phyloP scores from a whole-genome alignment of 192 early-diverging fungal genomes.

The Coemansia sp. region DNA sequence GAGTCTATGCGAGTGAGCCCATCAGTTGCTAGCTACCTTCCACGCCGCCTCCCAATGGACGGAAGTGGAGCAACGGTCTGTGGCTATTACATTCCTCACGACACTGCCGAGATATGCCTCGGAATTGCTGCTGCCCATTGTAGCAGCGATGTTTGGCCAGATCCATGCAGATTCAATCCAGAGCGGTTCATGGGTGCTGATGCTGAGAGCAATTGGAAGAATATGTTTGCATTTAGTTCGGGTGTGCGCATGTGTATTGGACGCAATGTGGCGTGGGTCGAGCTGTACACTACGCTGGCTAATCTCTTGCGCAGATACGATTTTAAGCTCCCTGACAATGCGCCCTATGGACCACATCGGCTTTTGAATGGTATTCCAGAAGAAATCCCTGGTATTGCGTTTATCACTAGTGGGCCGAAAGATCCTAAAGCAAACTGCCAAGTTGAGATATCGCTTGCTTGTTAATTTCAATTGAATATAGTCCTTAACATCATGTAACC shows the following conservation, averaged over 20 bases:
- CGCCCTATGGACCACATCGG: conserved; percentile 31
- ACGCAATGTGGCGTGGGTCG: conserved; percentile 39
- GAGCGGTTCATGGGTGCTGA: conserved; percentile 42
- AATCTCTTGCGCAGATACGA: conserved; percentile 45
- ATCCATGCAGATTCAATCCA: conserved; percentile 33
- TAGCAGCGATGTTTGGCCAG: conserved; percentile 15
- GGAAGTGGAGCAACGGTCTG: background rate
- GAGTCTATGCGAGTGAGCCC: conserved; percentile 52
- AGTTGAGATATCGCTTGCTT: conserved; percentile 20
- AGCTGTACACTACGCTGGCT: conserved; percentile 46
- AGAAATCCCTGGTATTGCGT: conserved; percentile 21
- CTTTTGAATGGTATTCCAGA: background rate
- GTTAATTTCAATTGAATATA: background rate
- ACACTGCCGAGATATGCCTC: conserved; percentile 16
- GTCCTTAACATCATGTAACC: no score
- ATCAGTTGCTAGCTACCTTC: conserved; percentile 25
- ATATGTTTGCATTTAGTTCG: conserved; percentile 34
- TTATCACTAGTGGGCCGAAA: conserved; percentile 28
- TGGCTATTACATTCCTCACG: conserved; percentile 33
- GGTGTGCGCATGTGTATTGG: conserved; percentile 51
- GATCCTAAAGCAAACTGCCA: conserved; percentile 28
- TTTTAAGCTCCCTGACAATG: conserved; percentile 19
- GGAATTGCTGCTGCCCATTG: conserved; percentile 42
- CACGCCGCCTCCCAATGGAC: conserved; percentile 23
- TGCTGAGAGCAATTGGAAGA: conserved; percentile 3